Percentiles rank a stretch among this genome's conserved stretches.
Evolutionary conservation across 2,329 filamentous ascomycete genomes (phyloP).

Genomic region (Venturia effusa): DNA sequence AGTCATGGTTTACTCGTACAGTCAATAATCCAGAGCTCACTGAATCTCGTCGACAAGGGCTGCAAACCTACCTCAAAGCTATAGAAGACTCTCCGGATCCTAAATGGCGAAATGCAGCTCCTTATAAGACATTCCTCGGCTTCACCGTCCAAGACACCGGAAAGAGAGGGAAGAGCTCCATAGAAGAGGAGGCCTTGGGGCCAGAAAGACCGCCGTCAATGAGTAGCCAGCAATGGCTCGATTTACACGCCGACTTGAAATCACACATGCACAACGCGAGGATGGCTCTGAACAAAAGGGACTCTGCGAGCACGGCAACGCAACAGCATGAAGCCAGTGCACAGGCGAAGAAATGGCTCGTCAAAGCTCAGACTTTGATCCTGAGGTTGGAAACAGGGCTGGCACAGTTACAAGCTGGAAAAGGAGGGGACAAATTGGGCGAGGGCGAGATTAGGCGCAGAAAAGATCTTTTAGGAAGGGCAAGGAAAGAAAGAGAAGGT

Average conservation of each 20-base stretch:
- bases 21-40: constrained; percentile 58
- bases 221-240: constrained; percentile 63
- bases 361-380: constrained; percentile 56
- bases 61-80: constrained; percentile 61
- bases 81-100: constrained; percentile 65
- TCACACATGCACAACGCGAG: constrained; percentile 56
- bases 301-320: constrained; percentile 48
- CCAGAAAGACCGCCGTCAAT: constrained; percentile 28
- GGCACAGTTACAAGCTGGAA: constrained; percentile 25
- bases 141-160: constrained; percentile 27
- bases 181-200: constrained; percentile 15
- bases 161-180: constrained; percentile 1
- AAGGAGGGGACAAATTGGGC: constrained; percentile 43
- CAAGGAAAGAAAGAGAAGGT: constrained; percentile 63
- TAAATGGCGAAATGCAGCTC: constrained; percentile 62
- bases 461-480: constrained; percentile 57
- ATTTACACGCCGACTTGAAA: constrained; percentile 66
- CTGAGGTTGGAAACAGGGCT: constrained; percentile 56
- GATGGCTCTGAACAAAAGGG: constrained; percentile 54
- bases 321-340: constrained; percentile 58
- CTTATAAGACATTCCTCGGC: constrained; percentile 65
- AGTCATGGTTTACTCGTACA: constrained; percentile 65
- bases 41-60: constrained; percentile 54
- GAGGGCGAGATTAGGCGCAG: constrained; percentile 65
- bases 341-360: constrained; percentile 62